A percentile compares a stretch with the other conserved stretches of the same genome.
Conservation (phyloP, 257 asterid genomes). For the Knoxia roxburghii region DNA sequence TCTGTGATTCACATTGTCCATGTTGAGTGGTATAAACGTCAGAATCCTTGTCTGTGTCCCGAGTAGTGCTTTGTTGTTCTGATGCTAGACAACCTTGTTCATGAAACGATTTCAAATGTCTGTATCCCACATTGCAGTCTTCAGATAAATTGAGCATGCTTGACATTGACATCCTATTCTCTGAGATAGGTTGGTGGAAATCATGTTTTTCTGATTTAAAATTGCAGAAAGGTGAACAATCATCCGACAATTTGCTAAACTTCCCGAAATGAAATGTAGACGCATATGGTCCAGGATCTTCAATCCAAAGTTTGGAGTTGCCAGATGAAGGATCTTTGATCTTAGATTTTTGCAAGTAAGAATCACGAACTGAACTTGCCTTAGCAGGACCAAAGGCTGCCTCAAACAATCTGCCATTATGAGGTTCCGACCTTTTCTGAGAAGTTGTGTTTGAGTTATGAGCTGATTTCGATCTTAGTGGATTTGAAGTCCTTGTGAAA, state of each 20-base stretch:
- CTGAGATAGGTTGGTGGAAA: constrained; percentile 12
- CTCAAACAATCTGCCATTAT: constrained; percentile 15
- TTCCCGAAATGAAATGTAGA: constrained; percentile 7
- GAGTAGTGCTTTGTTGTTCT: constrained; percentile 7
- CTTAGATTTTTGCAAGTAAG: constrained; percentile 13
- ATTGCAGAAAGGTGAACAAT: constrained; percentile 14
- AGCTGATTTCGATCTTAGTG: constrained; percentile 10
- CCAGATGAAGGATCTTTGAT: constrained; percentile 5
- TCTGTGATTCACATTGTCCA: constrained; percentile 18
- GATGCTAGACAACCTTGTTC: constrained; percentile 13
- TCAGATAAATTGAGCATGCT: constrained; percentile 12
- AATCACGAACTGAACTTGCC: constrained; percentile 9
- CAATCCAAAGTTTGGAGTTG: constrained; percentile 20
- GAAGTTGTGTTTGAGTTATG: constrained; percentile 1
- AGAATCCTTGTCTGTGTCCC: constrained; percentile 5
- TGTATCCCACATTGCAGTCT: constrained; percentile 1
- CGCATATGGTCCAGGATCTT: constrained; percentile 12
- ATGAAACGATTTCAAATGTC: constrained; percentile 1
- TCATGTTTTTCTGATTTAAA: constrained; percentile 8
- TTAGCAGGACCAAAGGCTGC: constrained; percentile 1
- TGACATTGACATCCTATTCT: constrained; percentile 12
- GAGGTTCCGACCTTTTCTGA: constrained; percentile 14
- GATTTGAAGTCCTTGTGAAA: constrained; percentile 10
- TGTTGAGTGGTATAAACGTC: constrained; percentile 7
- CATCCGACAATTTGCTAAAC: constrained; percentile 15